phyloP scores from a whole-genome alignment of 805 yeast genomes.

The Yamadazyma philogaea region DNA sequence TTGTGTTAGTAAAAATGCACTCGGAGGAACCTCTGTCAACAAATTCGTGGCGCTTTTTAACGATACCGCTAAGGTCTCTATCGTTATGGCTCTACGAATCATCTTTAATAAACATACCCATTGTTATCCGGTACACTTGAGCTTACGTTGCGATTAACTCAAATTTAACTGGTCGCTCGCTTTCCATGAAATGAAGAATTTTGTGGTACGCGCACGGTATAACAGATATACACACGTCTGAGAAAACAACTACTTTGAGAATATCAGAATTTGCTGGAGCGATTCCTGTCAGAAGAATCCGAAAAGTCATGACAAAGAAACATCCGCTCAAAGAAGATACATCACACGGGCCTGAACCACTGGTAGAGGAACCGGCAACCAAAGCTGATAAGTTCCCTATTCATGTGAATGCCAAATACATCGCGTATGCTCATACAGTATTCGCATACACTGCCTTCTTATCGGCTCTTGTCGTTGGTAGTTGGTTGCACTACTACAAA shows the following conservation, averaged over 20 bases:
- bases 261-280: neutral
- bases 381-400: neutral
- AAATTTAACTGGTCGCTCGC: slow-evolving; percentile 7
- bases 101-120: slow-evolving; percentile 18
- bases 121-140: slow-evolving; percentile 7
- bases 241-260: neutral
- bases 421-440: slow-evolving; percentile 70
- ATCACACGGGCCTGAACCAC: neutral
- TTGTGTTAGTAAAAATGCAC: slow-evolving; percentile 5
- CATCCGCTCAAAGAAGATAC: neutral
- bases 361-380: neutral
- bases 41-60: no score
- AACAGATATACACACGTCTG: neutral
- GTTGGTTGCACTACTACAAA: slow-evolving; percentile 75
- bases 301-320: neutral
- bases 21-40: neutral
- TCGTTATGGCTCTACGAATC: no score
- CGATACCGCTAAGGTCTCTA: neutral
- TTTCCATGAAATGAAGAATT: slow-evolving; percentile 4
- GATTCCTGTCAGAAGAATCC: neutral
- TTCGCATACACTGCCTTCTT: slow-evolving; percentile 74
- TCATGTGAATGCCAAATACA: slow-evolving; percentile 55
- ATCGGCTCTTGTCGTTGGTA: slow-evolving; percentile 72
- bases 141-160: slow-evolving; percentile 9
- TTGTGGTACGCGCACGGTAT: slow-evolving; percentile 6